These are phyloP conservation scores for Ogataea ganodermae DNA, from an alignment of 805 yeast genomes.

Conservation along the genomic window DNA sequence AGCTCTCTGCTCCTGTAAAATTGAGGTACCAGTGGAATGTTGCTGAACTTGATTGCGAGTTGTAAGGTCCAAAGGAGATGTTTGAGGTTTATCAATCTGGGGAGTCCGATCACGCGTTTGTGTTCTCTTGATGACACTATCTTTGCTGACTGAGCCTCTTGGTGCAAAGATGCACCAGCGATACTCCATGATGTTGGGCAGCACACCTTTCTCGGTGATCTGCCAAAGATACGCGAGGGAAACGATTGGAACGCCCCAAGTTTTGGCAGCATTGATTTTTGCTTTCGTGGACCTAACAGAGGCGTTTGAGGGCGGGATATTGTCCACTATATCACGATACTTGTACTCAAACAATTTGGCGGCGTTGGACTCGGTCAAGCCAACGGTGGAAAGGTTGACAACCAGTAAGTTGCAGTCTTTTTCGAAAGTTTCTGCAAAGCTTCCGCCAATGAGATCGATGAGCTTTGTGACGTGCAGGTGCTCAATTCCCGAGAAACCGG, in stretches of 20 bases:
- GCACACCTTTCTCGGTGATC: conserved; percentile 38
- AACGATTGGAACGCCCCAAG: conserved; percentile 59
- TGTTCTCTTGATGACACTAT: not conserved
- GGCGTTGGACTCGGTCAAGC: conserved; percentile 41
- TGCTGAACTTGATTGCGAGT: too few species aligned
- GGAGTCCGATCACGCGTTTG: too few species aligned
- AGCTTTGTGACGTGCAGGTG: conserved; percentile 50
- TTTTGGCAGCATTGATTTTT: conserved; percentile 59
- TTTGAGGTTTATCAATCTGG: too few species aligned
- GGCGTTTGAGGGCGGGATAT: conserved; percentile 6
- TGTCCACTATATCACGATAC: conserved; percentile 33
- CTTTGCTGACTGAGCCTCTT: conserved; percentile 8
- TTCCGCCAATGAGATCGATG: conserved; percentile 53
- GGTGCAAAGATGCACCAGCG: conserved; percentile 59
- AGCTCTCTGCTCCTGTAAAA: not conserved
- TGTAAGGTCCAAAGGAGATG: too few species aligned
- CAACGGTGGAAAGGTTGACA: conserved; percentile 50
- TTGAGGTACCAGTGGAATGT: too few species aligned
- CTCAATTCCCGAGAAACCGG: conserved; percentile 36
- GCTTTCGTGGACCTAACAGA: conserved; percentile 46
- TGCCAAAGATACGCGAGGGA: conserved; percentile 59
- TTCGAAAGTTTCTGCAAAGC: conserved; percentile 49
- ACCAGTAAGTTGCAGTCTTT: conserved; percentile 57
- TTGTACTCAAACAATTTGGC: conserved; percentile 44
- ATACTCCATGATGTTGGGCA: conserved; percentile 46